phyloP scores from a whole-genome alignment of 352 stramenopile genomes.

The Phytophthora ramorum region DNA sequence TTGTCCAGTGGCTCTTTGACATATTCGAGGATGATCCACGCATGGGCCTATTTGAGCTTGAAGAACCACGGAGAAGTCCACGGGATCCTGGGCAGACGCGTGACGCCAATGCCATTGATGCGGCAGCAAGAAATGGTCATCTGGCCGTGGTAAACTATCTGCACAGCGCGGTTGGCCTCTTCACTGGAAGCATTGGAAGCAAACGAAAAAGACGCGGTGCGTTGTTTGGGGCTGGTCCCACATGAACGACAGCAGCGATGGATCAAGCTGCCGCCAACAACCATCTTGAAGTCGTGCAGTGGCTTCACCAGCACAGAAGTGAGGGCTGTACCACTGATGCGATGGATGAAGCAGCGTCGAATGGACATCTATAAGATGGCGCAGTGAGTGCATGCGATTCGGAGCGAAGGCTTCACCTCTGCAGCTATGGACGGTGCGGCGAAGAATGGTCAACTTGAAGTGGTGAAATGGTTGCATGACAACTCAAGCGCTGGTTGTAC shows the following conservation, averaged over 20 bases:
- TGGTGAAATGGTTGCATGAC: neutral
- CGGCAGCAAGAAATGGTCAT: conserved; percentile 6
- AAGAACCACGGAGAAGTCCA: too few species aligned
- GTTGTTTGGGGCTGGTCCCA: neutral
- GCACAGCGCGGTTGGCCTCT: neutral
- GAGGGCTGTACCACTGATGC: neutral
- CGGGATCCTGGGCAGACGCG: too few species aligned
- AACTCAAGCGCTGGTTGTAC: neutral
- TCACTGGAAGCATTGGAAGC: neutral
- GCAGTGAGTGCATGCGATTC: neutral
- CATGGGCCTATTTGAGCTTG: too few species aligned
- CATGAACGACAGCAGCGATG: neutral
- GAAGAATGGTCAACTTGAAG: neutral
- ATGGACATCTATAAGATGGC: neutral
- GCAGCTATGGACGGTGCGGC: neutral
- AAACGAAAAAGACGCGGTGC: neutral
- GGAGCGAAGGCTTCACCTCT: neutral
- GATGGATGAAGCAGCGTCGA: neutral
- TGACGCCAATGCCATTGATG: conserved; percentile 16
- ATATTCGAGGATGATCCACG: too few species aligned
- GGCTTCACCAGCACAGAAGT: neutral
- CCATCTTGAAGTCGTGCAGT: neutral
- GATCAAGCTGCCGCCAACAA: neutral
- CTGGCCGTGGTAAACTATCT: conserved; percentile 14
- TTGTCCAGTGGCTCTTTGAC: too few species aligned